Percentiles rank a stretch among this genome's conserved stretches.
Evolutionary conservation across 1,139 yeast species (phyloP).

Genomic region (Kluyveromyces sp.): DNA sequence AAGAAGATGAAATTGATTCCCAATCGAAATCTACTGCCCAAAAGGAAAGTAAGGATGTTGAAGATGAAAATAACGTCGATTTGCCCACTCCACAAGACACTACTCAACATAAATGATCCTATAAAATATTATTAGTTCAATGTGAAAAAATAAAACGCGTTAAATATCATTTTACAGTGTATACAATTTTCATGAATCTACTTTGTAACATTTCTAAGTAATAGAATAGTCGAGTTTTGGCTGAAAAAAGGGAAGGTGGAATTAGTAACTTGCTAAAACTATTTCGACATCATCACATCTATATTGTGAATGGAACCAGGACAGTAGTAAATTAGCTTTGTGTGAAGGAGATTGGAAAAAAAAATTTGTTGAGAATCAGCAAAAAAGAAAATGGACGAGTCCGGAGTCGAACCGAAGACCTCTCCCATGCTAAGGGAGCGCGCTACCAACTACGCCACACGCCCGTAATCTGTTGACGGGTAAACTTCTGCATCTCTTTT

Average conservation of each 20-base stretch:
- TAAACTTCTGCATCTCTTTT: not conserved
- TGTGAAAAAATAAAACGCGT: not conserved
- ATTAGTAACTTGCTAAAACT: no score
- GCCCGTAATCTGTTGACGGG: conserved; percentile 37
- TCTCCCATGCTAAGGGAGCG: conserved; percentile 82
- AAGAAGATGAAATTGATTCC: conserved; percentile 9
- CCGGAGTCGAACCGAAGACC: conserved; percentile 86
- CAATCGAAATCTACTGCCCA: conserved; percentile 5
- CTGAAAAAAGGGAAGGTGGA: no score
- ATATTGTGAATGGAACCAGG: no score
- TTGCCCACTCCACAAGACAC: conserved; percentile 13
- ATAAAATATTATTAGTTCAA: not conserved
- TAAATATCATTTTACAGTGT: no score
- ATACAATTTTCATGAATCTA: not conserved
- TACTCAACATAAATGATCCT: conserved; percentile 5
- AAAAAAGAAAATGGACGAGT: conserved; percentile 52
- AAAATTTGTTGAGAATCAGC: not conserved
- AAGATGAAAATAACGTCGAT: conserved; percentile 6
- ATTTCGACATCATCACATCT: no score
- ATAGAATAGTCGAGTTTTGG: no score
- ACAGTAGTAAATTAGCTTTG: not conserved
- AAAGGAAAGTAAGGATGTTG: conserved; percentile 3
- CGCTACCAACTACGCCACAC: conserved; percentile 89
- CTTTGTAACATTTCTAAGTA: not conserved
- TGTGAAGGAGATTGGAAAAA: not conserved